Base-by-base conservation (phyloP, 2,329 filamentous ascomycete species). In the Cladobotryum protrusum region DNA sequence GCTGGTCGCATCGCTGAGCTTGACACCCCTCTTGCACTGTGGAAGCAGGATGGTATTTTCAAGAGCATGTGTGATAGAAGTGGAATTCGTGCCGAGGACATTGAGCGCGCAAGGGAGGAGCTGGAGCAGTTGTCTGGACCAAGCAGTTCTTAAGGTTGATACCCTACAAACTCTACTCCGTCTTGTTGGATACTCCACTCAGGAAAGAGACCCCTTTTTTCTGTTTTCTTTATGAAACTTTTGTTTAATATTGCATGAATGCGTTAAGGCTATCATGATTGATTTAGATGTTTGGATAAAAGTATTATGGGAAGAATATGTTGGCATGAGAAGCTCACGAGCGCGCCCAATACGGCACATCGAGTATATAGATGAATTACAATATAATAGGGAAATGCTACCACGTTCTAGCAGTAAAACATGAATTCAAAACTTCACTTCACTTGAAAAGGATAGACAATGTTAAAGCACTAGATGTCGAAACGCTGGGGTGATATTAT, bases 21-120 rank as follows among this genome's bases (percentile, higher is more conserved):
- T 55, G 93, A 87, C 62, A 78, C 79, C 13, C 93, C 93, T 2
- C 63, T 86, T 39, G 76, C 73, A 40, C 72, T 99, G 53, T 97
- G 86, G 77, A 78, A 84, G 24, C 70, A 75, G 43, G 82, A 79
- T 9, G 87, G 88, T 1, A 90, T 96, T 48, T 97, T 97, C 68
- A 78, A 86, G 57, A 75, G 85, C 34, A 96, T 96, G 91, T 96
- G 91, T 64, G 89, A 95, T 41, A 76, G 87, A 45, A 91, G 87
- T 61, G 89, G 89, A 1, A 95, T 96, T 48, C 65, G 77, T 11
- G 59, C 66, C 0, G 77, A 79, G 57, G 79, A 83, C 53, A 79
- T 82, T n/a, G 57, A 61, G 12, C 63, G 61, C 0, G 76, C 77
- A 6, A 67, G 58, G 54, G 68, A 67, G 18, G 69, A 64, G 50